These are phyloP conservation scores for Xylaria bambusicola DNA, from an alignment of 495 filamentous ascomycete species.

Conservation along the genomic window DNA sequence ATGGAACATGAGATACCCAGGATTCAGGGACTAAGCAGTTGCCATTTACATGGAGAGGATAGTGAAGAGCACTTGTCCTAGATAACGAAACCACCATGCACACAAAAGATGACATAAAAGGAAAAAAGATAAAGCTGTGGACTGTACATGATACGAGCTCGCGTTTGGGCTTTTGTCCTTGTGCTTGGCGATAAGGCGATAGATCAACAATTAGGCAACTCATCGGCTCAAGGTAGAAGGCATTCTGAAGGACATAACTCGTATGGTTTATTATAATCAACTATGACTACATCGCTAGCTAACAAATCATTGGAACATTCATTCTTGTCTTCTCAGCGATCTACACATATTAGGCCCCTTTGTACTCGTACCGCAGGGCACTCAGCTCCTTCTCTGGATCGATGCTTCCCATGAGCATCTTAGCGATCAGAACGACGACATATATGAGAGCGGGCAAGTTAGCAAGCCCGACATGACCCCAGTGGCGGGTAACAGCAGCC, in stretches of 20 bases:
- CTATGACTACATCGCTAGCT: not conserved
- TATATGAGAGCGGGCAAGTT: slow-evolving; percentile 49
- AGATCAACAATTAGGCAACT: not conserved
- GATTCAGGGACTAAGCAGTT: not conserved
- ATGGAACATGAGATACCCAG: slow-evolving; percentile 2
- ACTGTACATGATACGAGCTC: not conserved
- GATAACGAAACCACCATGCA: no score
- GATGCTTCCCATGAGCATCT: slow-evolving; percentile 56
- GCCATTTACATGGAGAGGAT: not conserved
- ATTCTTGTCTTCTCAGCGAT: not conserved
- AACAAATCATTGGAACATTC: not conserved
- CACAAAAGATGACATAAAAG: not conserved
- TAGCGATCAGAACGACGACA: slow-evolving; percentile 48
- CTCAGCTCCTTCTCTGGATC: slow-evolving; percentile 57
- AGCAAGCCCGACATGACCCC: slow-evolving; percentile 31
- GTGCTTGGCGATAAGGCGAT: not conserved
- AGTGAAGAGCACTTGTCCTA: not conserved
- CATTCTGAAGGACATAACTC: not conserved
- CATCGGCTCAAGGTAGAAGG: not conserved
- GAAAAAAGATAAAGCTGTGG: not conserved
- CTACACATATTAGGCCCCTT: slow-evolving; percentile 53
- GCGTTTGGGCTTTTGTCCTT: not conserved
- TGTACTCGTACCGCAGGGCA: slow-evolving; percentile 58
- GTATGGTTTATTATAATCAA: not conserved
- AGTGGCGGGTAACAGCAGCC: slow-evolving; percentile 13